Base-by-base conservation (phyloP, 2,329 filamentous ascomycete genomes). In the Colletotrichum tropicale region DNA sequence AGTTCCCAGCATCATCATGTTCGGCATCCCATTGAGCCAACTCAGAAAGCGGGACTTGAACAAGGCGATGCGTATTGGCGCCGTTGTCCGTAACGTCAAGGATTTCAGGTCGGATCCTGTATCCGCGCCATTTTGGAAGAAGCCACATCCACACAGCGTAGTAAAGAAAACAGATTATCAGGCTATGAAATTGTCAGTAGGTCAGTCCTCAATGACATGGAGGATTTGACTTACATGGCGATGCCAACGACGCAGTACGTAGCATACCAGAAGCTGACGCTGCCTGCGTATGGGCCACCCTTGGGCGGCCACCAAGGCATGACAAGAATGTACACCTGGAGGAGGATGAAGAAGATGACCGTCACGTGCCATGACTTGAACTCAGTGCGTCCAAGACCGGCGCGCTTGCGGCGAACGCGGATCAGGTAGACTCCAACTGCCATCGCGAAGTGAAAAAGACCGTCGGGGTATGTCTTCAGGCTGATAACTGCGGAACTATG, bases 281-380 rank as follows among this genome's bases (percentile, higher is more conserved):
- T 91, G 0, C 93, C 93, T 0, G 89, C 90, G 26, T 89, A 88
- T 0, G 85, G 85, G 0, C 93, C 93, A 1, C 85, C 88, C 1
- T 86, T 85, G 0, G 93, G 94, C 2, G 93, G 93, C 77, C 92
- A 93, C 93, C 93, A 95, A 0, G 93, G 93, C 88, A 94, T 94
- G n/a, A 92, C 87, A 4, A 95, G 84, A 65, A 94, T 85, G 76
- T 91, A 94, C 0, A 92, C 71, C 68, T 93, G 90, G 1, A 91
- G 84, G 0, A 91, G 80, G 56, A 93, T 88, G 62, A 88, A 91
- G 82, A 95, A 93, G 8, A 89, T 79, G 2, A 94, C 82, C 0
- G 89, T 86, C 0, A 88, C 71, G 71, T 91, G 81, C 92, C 92
- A 94, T 0, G 91, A 89, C 6, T 84, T 85, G 82, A 93, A 94